Conservation (phyloP, 1,284 basidiomycete genomes). For the Rhodofomes roseus region DNA sequence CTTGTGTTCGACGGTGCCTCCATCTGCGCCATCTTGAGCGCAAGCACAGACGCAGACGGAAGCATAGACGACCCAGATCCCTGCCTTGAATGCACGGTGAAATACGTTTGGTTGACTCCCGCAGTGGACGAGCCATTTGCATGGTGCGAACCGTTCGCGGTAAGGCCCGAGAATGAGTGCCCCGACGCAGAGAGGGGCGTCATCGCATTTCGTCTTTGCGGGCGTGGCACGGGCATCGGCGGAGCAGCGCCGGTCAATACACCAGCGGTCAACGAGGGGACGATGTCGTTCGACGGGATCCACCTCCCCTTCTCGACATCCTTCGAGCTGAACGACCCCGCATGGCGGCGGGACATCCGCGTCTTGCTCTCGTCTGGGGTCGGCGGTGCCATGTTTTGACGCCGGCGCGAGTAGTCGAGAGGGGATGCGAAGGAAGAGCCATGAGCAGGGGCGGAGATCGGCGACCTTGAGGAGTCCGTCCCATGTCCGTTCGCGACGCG, state of each 20-base stretch:
- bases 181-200: slow-evolving; percentile 12
- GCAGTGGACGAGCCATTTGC: not conserved
- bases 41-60: slow-evolving; percentile 31
- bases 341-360: slow-evolving; percentile 72
- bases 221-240: slow-evolving; percentile 43
- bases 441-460: slow-evolving; percentile 26
- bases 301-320: slow-evolving; percentile 87
- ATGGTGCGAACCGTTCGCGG: slow-evolving; percentile 1
- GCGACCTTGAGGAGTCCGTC: slow-evolving; percentile 15
- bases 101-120: slow-evolving; percentile 1
- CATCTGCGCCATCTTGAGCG: slow-evolving; percentile 27
- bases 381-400: slow-evolving; percentile 18
- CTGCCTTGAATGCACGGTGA: slow-evolving; percentile 48
- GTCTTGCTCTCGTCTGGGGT: slow-evolving; percentile 25
- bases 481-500: slow-evolving; percentile 12
- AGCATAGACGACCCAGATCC: slow-evolving; percentile 54
- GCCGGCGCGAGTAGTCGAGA: slow-evolving; percentile 15
- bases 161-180: not conserved
- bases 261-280: slow-evolving; percentile 19
- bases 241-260: slow-evolving; percentile 19
- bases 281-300: slow-evolving; percentile 62
- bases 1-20: slow-evolving; percentile 45
- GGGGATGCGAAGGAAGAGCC: slow-evolving; percentile 18
- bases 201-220: slow-evolving; percentile 29
- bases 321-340: slow-evolving; percentile 88